Percentiles rank a stretch among this genome's conserved stretches.
Evolutionary conservation across 345 rosid species (phyloP).

Genomic region (Erucastrum elatum): DNA sequence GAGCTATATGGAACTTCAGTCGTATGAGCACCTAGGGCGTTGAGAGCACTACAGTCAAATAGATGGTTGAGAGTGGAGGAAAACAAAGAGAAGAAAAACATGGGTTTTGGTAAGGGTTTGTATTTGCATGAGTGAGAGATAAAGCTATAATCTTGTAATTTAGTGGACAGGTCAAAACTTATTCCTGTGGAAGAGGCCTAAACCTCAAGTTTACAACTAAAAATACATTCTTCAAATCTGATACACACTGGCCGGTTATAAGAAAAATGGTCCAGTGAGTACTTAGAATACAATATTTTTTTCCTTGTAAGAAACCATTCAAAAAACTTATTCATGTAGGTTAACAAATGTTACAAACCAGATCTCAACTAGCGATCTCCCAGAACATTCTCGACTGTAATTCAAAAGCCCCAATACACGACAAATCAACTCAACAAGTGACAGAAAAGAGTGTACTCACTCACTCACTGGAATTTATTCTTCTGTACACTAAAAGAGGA

Average conservation of each 20-base stretch:
- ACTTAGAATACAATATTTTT: background rate
- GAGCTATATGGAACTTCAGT: too few species aligned
- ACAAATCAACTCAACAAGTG: background rate
- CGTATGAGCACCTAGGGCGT: too few species aligned
- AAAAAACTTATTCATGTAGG: background rate
- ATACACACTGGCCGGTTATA: background rate
- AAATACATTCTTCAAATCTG: background rate
- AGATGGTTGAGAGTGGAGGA: too few species aligned
- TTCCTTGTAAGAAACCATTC: background rate
- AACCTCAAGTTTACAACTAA: background rate
- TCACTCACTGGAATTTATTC: conserved; percentile 14
- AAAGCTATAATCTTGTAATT: background rate
- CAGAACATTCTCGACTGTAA: background rate
- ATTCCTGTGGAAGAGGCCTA: background rate
- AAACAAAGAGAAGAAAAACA: too few species aligned
- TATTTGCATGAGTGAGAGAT: background rate
- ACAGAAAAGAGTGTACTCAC: conserved; percentile 16
- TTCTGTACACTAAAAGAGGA: conserved; percentile 28
- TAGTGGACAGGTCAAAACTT: background rate
- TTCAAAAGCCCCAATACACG: background rate
- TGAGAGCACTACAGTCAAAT: too few species aligned
- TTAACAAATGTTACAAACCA: conserved; percentile 15
- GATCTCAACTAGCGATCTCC: conserved; percentile 6
- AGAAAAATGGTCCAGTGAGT: background rate
- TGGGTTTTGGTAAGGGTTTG: background rate